Conservation (phyloP, 2,329 filamentous ascomycete species). For the Aspergillus novofumigatus region DNA sequence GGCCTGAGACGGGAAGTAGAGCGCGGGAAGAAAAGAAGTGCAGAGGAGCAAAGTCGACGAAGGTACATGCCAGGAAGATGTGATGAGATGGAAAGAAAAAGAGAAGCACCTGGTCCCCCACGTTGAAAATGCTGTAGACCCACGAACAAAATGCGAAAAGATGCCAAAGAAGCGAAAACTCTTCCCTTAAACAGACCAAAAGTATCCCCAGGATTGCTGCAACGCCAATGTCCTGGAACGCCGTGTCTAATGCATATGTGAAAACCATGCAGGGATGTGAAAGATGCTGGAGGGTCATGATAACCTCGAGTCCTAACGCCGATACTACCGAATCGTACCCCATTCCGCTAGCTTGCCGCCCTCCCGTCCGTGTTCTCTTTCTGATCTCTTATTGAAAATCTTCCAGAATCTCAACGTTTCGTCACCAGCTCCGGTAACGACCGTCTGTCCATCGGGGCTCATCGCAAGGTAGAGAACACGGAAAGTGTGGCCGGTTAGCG, state of each 20-base stretch:
- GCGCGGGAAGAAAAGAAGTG: slow-evolving; percentile 6
- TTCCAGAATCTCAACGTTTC: slow-evolving; percentile 98
- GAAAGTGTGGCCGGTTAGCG: slow-evolving; percentile 92
- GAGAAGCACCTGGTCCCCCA: slow-evolving; percentile 11
- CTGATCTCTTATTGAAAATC: slow-evolving; percentile 79
- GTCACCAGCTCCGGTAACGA: slow-evolving; percentile 93
- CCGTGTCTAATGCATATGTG: slow-evolving; percentile 33
- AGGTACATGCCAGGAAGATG: slow-evolving; percentile 19
- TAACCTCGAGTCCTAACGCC: slow-evolving; percentile 1
- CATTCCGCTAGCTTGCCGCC: slow-evolving; percentile 67
- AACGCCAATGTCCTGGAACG: slow-evolving; percentile 29
- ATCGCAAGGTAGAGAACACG: slow-evolving; percentile 94
- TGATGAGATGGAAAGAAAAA: slow-evolving; percentile 12
- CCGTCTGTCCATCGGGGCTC: slow-evolving; percentile 89
- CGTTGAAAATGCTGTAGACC: slow-evolving; percentile 22
- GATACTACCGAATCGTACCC: slow-evolving; percentile 68
- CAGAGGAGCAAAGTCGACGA: slow-evolving; percentile 8
- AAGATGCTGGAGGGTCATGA: slow-evolving; percentile 5
- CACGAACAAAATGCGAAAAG: slow-evolving; percentile 24
- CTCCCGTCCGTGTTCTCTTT: slow-evolving; percentile 63
- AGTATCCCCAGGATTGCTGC: slow-evolving; percentile 17
- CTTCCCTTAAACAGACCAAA: slow-evolving; percentile 23
- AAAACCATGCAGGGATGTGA: slow-evolving; percentile 13
- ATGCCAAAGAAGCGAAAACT: slow-evolving; percentile 25
- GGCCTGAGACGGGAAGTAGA: slow-evolving; percentile 8